These are phyloP conservation scores for Casuarina equisetifolia DNA, from an alignment of 306 rosid genomes.

Conservation along the genomic window DNA sequence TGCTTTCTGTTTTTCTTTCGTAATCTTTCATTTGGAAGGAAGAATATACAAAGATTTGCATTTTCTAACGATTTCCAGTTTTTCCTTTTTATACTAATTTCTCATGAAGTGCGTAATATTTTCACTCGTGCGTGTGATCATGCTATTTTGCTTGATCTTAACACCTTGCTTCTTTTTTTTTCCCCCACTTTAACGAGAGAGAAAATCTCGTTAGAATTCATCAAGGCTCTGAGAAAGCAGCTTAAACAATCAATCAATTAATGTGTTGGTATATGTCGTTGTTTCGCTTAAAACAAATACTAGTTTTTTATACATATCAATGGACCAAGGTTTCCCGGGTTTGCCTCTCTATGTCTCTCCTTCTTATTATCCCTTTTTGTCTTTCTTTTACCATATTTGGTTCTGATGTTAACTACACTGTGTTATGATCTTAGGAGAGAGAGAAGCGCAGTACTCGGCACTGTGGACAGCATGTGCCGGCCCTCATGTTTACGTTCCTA, in stretches of 20 bases:
- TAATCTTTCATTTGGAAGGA: neutral
- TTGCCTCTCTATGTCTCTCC: neutral
- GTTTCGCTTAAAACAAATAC: neutral
- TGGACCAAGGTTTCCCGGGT: neutral
- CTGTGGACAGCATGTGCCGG: conserved; percentile 67
- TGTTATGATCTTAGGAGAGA: conserved; percentile 26
- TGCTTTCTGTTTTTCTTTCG: too few species aligned
- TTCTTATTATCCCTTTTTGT: too few species aligned
- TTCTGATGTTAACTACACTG: neutral
- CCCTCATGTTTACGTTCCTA: conserved; percentile 42
- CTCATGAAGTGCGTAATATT: neutral
- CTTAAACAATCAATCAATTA: neutral
- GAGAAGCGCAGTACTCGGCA: conserved; percentile 23
- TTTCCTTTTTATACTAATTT: neutral
- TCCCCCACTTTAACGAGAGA: neutral
- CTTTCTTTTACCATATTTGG: neutral
- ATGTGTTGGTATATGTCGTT: neutral
- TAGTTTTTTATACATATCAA: neutral
- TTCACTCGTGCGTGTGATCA: too few species aligned
- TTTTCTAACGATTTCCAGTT: neutral
- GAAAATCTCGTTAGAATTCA: neutral
- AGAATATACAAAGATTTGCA: neutral
- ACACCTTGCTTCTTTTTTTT: neutral
- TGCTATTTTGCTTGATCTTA: neutral
- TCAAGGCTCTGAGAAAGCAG: neutral